Percentiles rank a stretch among this genome's conserved stretches.
Conservation (phyloP, 2,329 filamentous ascomycete genomes). For the Cladosporium cucumerinum region DNA sequence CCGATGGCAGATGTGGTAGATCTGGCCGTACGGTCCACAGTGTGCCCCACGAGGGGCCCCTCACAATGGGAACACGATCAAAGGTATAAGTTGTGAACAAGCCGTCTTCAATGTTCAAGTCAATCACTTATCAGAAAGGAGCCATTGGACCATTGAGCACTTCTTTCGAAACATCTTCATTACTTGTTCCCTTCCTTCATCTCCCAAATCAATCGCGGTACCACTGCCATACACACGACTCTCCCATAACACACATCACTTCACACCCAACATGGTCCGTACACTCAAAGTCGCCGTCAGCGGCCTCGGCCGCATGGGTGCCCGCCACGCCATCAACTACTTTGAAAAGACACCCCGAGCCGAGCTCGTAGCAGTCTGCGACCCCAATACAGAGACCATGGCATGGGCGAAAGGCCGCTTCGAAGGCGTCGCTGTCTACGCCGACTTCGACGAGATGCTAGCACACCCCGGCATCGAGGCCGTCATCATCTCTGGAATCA, state of each 20-base stretch:
- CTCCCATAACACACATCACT: not conserved
- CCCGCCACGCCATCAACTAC: constrained; percentile 48
- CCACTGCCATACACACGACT: not conserved
- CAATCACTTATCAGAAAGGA: not conserved
- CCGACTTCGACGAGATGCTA: constrained; percentile 56
- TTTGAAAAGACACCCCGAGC: constrained; percentile 45
- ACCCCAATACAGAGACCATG: constrained; percentile 41
- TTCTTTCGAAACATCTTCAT: not conserved
- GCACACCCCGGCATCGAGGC: constrained; percentile 54
- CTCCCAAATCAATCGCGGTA: not conserved
- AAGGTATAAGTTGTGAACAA: not conserved
- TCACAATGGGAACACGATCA: not conserved
- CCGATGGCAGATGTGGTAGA: not conserved
- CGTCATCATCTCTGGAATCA: constrained; percentile 54
- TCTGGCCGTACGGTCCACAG: not conserved
- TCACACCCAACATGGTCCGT: constrained; percentile 29
- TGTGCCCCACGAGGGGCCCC: not conserved
- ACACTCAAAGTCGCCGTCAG: constrained; percentile 45
- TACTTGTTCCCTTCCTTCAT: not conserved
- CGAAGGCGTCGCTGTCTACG: constrained; percentile 52
- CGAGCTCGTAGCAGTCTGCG: constrained; percentile 48
- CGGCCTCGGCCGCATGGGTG: constrained; percentile 51
- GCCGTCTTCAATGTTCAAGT: not conserved
- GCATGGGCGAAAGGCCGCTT: constrained; percentile 52
- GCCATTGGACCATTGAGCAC: not conserved